Evolutionary conservation across 176 grass and related monocot genomes (phyloP).

Genomic region (Bonia amplexicaulis): DNA sequence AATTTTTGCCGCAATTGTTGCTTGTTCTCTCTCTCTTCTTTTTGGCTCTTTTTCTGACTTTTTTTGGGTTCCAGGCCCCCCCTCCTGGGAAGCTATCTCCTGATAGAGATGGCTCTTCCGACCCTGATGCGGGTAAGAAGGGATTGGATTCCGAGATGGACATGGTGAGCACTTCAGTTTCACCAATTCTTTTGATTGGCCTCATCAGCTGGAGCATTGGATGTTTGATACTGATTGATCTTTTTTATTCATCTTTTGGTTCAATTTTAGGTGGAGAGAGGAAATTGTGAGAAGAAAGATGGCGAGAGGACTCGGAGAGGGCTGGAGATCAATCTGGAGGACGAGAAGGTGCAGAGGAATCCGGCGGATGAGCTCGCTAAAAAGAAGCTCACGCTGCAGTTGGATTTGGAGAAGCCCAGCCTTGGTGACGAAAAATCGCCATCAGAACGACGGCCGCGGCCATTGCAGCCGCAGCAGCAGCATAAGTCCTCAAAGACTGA

Average conservation of each 20-base stretch:
- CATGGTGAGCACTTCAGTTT: constrained; percentile 56
- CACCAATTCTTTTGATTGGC: constrained; percentile 31
- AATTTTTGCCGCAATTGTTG: constrained; percentile 46
- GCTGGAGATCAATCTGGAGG: constrained; percentile 50
- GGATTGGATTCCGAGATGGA: constrained; percentile 63
- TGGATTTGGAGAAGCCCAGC: constrained; percentile 87
- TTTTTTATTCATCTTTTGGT: not conserved
- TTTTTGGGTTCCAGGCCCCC: constrained; percentile 66
- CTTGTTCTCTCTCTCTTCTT: constrained; percentile 13
- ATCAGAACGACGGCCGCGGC: constrained; percentile 23
- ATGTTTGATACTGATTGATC: constrained; percentile 29
- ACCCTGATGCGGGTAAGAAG: constrained; percentile 71
- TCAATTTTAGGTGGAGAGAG: constrained; percentile 38
- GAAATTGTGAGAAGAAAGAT: constrained; percentile 58
- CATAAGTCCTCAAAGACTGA: constrained; percentile 59
- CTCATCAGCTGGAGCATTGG: constrained; percentile 14
- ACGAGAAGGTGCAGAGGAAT: constrained; percentile 50
- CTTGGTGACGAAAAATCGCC: constrained; percentile 42
- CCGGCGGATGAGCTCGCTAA: constrained; percentile 29
- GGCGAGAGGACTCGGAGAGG: constrained; percentile 37
- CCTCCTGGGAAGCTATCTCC: constrained; percentile 98
- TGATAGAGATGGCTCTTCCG: constrained; percentile 68
- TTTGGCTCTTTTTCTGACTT: constrained; percentile 37
- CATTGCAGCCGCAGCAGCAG: constrained; percentile 40
- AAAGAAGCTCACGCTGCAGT: constrained; percentile 65